phyloP scores from a whole-genome alignment of 2,329 filamentous ascomycete species.

The Metarhizium anisopliae region DNA sequence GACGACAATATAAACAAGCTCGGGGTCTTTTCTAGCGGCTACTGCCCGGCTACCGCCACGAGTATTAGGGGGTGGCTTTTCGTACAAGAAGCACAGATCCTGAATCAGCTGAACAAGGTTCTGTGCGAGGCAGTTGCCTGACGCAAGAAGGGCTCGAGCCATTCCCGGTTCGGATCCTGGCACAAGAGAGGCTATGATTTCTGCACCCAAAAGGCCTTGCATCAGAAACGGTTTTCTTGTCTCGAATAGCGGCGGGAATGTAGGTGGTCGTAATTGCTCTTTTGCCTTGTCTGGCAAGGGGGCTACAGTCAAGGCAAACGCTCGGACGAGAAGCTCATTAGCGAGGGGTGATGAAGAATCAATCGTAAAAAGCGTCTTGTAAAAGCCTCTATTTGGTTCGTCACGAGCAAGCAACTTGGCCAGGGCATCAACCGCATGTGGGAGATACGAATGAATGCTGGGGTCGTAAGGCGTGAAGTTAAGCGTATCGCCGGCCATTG shows the following conservation, averaged over 20 bases:
- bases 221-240: slow-evolving; percentile 81
- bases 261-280: slow-evolving; percentile 45
- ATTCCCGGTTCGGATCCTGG: slow-evolving; percentile 63
- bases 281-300: slow-evolving; percentile 62
- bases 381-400: slow-evolving; percentile 82
- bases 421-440: slow-evolving; percentile 79
- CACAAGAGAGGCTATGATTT: slow-evolving; percentile 72
- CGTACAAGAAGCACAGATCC: slow-evolving; percentile 57
- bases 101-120: slow-evolving; percentile 70
- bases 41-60: slow-evolving; percentile 23
- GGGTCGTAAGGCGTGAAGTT: slow-evolving; percentile 79
- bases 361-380: slow-evolving; percentile 69
- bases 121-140: slow-evolving; percentile 73
- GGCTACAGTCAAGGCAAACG: slow-evolving; percentile 80
- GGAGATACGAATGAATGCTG: slow-evolving; percentile 74
- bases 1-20: slow-evolving; percentile 55
- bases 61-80: slow-evolving; percentile 18
- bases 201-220: slow-evolving; percentile 83
- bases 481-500: slow-evolving; percentile 44
- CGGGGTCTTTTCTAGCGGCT: slow-evolving; percentile 34
- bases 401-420: slow-evolving; percentile 89
- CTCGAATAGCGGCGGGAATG: slow-evolving; percentile 62
- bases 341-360: slow-evolving; percentile 57
- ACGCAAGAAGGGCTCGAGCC: slow-evolving; percentile 72
- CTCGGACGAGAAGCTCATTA: slow-evolving; percentile 73